phyloP scores from a whole-genome alignment of 352 stramenopile genomes.

The Phytophthora kernoviae region DNA sequence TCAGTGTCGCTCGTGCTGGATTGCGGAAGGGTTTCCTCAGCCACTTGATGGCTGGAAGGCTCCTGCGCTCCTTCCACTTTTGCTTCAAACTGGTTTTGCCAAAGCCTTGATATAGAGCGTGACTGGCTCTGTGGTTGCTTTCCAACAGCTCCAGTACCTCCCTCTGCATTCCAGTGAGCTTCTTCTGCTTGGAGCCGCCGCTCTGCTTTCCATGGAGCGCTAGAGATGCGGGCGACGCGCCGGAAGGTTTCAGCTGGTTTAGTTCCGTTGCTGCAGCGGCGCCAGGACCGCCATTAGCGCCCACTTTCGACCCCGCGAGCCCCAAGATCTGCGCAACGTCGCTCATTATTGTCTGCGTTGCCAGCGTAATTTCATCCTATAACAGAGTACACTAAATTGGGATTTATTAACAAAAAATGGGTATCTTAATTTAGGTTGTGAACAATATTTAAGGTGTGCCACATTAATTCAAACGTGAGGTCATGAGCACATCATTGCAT shows the following conservation, averaged over 20 bases:
- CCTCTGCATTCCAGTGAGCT: slow-evolving; percentile 68
- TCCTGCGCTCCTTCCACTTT: slow-evolving; percentile 63
- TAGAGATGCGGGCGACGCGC: slow-evolving; percentile 19
- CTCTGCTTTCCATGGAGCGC: slow-evolving; percentile 23
- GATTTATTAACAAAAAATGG: not conserved
- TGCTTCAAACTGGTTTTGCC: slow-evolving; percentile 65
- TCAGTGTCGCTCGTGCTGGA: slow-evolving; percentile 46
- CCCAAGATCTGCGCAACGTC: slow-evolving; percentile 79
- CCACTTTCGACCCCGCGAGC: slow-evolving; percentile 31
- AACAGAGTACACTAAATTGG: not conserved
- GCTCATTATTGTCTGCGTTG: slow-evolving; percentile 40
- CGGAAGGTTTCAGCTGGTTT: slow-evolving; percentile 60
- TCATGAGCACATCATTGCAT: too few relatives aligned
- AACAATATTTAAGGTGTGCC: too few relatives aligned
- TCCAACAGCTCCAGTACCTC: slow-evolving; percentile 71
- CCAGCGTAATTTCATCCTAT: too few relatives aligned
- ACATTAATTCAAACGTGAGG: too few relatives aligned
- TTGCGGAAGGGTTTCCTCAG: slow-evolving; percentile 69
- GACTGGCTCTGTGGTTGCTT: slow-evolving; percentile 61
- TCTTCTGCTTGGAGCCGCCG: slow-evolving; percentile 42
- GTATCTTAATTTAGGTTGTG: too few relatives aligned
- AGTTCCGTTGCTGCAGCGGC: slow-evolving; percentile 30
- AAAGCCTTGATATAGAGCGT: slow-evolving; percentile 66
- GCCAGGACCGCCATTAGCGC: slow-evolving; percentile 21
- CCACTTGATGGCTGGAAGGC: slow-evolving; percentile 62